phyloP scores from a whole-genome alignment of 2,329 filamentous ascomycete species.

The Didymella pomorum region DNA sequence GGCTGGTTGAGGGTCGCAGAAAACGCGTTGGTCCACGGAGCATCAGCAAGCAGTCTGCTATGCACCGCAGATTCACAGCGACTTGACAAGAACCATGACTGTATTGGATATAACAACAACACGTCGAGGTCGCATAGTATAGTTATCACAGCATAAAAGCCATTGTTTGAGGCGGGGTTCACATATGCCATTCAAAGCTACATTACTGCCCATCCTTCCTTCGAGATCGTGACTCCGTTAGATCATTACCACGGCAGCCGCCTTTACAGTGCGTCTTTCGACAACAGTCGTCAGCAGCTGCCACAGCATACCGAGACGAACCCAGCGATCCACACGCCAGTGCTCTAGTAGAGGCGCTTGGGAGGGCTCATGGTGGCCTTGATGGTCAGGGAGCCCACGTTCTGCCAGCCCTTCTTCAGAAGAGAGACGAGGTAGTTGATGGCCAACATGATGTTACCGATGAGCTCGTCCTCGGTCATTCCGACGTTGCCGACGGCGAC shows the following conservation, averaged over 20 bases:
- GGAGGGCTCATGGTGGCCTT: conserved; percentile 99
- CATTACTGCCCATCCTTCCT: conserved; percentile 38
- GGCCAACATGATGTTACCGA: conserved; percentile 99
- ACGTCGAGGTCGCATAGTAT: not conserved
- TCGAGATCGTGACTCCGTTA: conserved; percentile 31
- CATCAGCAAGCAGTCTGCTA: not conserved
- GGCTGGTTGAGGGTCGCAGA: not conserved
- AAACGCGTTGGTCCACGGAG: not conserved
- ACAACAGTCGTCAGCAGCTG: conserved; percentile 21
- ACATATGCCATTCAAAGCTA: conserved; percentile 34
- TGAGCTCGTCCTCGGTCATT: conserved; percentile 94
- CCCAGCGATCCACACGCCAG: conserved; percentile 26
- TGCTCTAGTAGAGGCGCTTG: conserved; percentile 89
- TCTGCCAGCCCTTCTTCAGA: conserved; percentile 99
- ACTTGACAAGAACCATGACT: no score
- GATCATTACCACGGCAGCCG: conserved; percentile 27
- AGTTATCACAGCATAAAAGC: not conserved
- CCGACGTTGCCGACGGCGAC: conserved; percentile 98
- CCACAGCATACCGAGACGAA: conserved; percentile 21
- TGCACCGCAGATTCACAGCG: no score
- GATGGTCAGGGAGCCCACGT: conserved; percentile 99
- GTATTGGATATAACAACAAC: no score
- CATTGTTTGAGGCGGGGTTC: conserved; percentile 9
- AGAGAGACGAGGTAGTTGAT: conserved; percentile 99
- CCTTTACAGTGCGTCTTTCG: conserved; percentile 16